Conservation (phyloP, 345 rosid species). For the thale cress (Arabidopsis thaliana) region DNA sequence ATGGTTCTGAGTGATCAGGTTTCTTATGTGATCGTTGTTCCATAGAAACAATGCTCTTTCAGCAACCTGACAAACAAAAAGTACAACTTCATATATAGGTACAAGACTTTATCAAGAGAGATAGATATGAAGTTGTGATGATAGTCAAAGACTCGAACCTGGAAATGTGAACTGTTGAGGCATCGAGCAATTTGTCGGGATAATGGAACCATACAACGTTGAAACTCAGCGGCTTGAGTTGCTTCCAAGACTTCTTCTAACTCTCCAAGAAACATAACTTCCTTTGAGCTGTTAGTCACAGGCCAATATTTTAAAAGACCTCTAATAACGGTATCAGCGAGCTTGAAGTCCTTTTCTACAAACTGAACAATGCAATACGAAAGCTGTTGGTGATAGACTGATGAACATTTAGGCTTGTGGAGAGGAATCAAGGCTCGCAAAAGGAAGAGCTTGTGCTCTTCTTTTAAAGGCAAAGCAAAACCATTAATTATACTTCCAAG, state of each 20-base stretch:
- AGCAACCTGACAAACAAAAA: constrained; percentile 52
- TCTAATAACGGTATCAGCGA: constrained; percentile 77
- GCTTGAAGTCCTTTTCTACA: constrained; percentile 89
- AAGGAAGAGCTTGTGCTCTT: constrained; percentile 92
- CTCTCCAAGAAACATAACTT: constrained; percentile 86
- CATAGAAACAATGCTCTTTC: constrained; percentile 72
- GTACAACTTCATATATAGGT: neutral
- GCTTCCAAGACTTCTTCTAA: constrained; percentile 91
- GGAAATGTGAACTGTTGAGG: constrained; percentile 86
- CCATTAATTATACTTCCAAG: constrained; percentile 93
- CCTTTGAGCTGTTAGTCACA: constrained; percentile 84
- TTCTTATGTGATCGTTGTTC: constrained; percentile 71
- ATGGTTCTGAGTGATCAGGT: constrained; percentile 54
- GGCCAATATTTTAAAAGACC: constrained; percentile 90
- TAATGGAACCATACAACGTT: constrained; percentile 85
- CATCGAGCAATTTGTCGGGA: constrained; percentile 73
- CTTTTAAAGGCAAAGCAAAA: constrained; percentile 82
- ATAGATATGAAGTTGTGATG: neutral
- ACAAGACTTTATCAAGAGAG: neutral
- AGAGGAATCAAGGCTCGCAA: constrained; percentile 82
- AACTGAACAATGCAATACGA: constrained; percentile 86
- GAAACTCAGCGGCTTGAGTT: constrained; percentile 83
- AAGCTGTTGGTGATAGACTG: constrained; percentile 81
- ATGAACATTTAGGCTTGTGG: constrained; percentile 80
- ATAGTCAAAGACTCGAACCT: constrained; percentile 51